These are phyloP conservation scores for Monilinia polystroma DNA, from an alignment of 2,329 filamentous ascomycete genomes.

Conservation along the genomic window DNA sequence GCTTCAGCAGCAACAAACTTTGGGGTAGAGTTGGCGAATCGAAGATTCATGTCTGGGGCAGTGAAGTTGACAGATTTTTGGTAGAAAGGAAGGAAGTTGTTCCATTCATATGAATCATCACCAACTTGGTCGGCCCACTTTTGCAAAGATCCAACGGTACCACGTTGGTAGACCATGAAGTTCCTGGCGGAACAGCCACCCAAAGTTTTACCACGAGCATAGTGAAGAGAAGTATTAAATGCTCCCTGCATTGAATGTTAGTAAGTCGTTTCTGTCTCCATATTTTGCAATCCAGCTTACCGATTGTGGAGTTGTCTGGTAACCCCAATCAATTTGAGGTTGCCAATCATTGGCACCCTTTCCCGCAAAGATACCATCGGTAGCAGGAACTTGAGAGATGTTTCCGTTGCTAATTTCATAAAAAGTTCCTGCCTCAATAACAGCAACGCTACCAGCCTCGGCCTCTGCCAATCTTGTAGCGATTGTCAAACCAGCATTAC, in stretches of 20 bases:
- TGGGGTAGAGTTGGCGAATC: constrained; percentile 37
- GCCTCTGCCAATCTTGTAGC: constrained; percentile 19
- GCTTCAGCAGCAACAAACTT: constrained; percentile 32
- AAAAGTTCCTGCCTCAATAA: constrained; percentile 25
- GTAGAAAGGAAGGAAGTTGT: constrained; percentile 48
- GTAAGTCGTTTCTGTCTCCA: neutral
- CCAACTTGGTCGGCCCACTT: constrained; percentile 45
- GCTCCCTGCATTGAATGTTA: constrained; percentile 16
- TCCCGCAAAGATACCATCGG: constrained; percentile 16
- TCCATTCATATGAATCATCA: constrained; percentile 48
- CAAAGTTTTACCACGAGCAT: constrained; percentile 39
- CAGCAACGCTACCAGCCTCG: constrained; percentile 18
- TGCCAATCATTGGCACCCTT: constrained; percentile 23
- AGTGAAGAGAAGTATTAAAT: constrained; percentile 26
- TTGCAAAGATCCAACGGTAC: constrained; percentile 40
- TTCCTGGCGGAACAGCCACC: constrained; percentile 39
- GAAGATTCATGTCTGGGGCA: constrained; percentile 19
- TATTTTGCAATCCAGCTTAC: constrained; percentile 20
- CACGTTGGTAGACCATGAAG: constrained; percentile 40
- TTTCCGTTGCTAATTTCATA: constrained; percentile 25
- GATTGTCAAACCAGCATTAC: constrained; percentile 23
- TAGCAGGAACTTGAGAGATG: constrained; percentile 17
- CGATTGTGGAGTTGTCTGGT: constrained; percentile 35
- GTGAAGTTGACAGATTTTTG: constrained; percentile 28
- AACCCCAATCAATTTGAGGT: constrained; percentile 38